phyloP scores from a whole-genome alignment of 2,329 filamentous ascomycete species.

The Phialocephala subalpina region DNA sequence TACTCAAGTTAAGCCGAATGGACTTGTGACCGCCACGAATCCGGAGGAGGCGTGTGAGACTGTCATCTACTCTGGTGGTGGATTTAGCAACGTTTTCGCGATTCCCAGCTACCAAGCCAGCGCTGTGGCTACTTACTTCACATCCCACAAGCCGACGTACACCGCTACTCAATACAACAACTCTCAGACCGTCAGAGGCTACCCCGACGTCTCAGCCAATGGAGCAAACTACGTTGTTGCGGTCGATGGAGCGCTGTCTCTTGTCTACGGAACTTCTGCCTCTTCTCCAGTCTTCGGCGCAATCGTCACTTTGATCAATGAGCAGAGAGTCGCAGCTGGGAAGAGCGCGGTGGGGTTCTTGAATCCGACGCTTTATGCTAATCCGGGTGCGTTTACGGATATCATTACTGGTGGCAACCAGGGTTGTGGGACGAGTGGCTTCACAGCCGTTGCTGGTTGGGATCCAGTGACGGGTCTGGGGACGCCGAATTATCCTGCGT shows the following conservation, averaged over 20 bases:
- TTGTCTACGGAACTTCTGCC: slow-evolving; percentile 55
- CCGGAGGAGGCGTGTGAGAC: slow-evolving; percentile 55
- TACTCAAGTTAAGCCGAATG: slow-evolving; percentile 52
- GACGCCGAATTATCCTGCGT: slow-evolving; percentile 58
- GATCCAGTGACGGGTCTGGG: slow-evolving; percentile 50
- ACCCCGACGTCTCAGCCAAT: slow-evolving; percentile 44
- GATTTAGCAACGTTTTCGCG: slow-evolving; percentile 13
- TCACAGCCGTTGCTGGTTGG: slow-evolving; percentile 42
- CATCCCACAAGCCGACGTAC: slow-evolving; percentile 1
- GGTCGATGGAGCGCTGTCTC: slow-evolving; percentile 50
- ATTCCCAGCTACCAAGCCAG: slow-evolving; percentile 4
- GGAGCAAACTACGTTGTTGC: slow-evolving; percentile 54
- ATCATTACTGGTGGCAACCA: slow-evolving; percentile 39
- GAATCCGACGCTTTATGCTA: slow-evolving; percentile 42
- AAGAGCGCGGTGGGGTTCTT: slow-evolving; percentile 48
- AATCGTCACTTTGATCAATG: slow-evolving; percentile 55
- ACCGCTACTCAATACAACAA: slow-evolving; percentile 17
- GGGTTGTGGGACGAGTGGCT: slow-evolving; percentile 44
- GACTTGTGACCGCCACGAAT: slow-evolving; percentile 39
- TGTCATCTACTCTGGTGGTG: slow-evolving; percentile 67
- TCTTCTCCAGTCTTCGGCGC: slow-evolving; percentile 64
- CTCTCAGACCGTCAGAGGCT: slow-evolving; percentile 18
- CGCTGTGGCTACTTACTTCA: slow-evolving; percentile 10
- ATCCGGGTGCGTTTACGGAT: slow-evolving; percentile 39
- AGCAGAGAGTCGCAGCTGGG: slow-evolving; percentile 43